Conservation (phyloP, 2,329 filamentous ascomycete genomes). For the Colletotrichum simmondsii region DNA sequence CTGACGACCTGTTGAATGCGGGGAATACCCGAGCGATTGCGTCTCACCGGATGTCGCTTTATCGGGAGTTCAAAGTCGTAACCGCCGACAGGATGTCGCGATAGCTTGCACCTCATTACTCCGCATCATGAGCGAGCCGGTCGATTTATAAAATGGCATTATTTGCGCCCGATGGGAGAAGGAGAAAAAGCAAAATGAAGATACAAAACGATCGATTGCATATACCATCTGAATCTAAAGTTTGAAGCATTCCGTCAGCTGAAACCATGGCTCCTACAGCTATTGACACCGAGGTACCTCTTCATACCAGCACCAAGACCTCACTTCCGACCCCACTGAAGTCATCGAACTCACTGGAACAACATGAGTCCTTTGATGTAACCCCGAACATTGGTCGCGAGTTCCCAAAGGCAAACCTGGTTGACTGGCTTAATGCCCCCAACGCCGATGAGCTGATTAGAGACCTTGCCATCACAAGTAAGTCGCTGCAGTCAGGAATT, state of each 20-base stretch:
- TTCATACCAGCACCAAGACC: constrained; percentile 22
- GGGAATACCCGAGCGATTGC: neutral
- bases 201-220: neutral
- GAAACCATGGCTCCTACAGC: constrained; percentile 32
- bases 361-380: constrained; percentile 57
- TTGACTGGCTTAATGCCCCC: constrained; percentile 63
- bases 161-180: neutral
- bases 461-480: constrained; percentile 71
- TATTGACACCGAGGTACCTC: constrained; percentile 28
- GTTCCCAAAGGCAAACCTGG: constrained; percentile 60
- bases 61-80: neutral
- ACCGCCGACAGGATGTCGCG: constrained; percentile 3
- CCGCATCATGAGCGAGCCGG: neutral
- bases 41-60: constrained; percentile 19
- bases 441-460: constrained; percentile 66
- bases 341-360: constrained; percentile 51
- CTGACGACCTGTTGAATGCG: neutral
- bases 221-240: neutral
- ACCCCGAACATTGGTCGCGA: constrained; percentile 68
- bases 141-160: constrained; percentile 13
- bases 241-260: neutral
- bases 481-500: no score
- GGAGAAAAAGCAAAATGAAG: fast-evolving
- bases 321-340: constrained; percentile 40
- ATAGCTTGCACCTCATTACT: neutral